Conservation (phyloP, 768 basidiomycete genomes). For the Scleroderma bovista region DNA sequence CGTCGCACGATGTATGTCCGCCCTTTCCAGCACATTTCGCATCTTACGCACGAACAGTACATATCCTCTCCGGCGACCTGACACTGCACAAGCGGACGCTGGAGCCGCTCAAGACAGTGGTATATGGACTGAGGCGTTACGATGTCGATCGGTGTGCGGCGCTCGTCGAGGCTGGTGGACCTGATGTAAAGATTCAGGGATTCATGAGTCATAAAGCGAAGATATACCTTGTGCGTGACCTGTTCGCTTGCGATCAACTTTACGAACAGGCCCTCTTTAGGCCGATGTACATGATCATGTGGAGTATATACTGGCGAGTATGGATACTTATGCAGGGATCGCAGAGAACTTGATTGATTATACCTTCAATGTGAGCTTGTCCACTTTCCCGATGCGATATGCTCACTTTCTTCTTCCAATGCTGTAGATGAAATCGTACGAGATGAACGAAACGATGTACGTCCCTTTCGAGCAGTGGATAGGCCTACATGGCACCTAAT, state of each 20-base stretch:
- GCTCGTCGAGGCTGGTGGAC: conserved; percentile 36
- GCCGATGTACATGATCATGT: conserved; percentile 76
- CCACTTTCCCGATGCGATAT: background rate
- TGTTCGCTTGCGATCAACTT: background rate
- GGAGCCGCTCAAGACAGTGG: conserved; percentile 62
- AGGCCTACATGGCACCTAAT: background rate
- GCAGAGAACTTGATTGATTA: conserved; percentile 69
- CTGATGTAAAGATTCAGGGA: conserved; percentile 39
- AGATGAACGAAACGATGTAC: conserved; percentile 73
- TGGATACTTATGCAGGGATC: conserved; percentile 71
- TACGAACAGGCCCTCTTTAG: conserved; percentile 29
- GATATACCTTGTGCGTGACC: conserved; percentile 51
- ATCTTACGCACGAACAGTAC: conserved; percentile 38
- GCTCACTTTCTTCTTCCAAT: background rate
- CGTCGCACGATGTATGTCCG: conserved; percentile 45
- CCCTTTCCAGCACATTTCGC: background rate
- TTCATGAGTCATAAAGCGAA: conserved; percentile 67
- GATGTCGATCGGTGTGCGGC: conserved; percentile 65
- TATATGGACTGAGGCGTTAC: conserved; percentile 64
- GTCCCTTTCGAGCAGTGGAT: conserved; percentile 10
- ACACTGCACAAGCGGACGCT: conserved; percentile 70
- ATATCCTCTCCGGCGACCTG: conserved; percentile 71
- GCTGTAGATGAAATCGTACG: conserved; percentile 59
- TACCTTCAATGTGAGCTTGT: conserved; percentile 59
- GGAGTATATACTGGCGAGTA: conserved; percentile 60